phyloP scores from a whole-genome alignment of 1,284 basidiomycete genomes.

The Neolentinus lepideus region DNA sequence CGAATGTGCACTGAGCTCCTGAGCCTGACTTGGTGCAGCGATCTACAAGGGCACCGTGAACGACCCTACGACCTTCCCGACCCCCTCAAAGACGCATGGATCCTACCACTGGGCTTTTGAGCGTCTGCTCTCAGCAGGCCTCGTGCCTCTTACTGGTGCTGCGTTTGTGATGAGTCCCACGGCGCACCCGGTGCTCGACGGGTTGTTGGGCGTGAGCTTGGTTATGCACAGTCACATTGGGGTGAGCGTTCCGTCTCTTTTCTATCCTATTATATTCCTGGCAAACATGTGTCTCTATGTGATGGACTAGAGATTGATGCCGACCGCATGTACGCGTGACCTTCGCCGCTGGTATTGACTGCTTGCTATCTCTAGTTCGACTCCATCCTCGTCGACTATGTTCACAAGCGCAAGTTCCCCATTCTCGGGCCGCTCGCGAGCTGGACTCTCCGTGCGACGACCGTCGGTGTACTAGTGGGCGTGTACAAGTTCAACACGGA shows the following conservation, averaged over 20 bases:
- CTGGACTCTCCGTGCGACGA: slow-evolving; percentile 77
- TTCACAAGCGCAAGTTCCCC: slow-evolving; percentile 93
- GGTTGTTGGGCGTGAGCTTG: slow-evolving; percentile 78
- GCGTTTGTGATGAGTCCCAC: slow-evolving; percentile 70
- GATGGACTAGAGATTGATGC: too few relatives aligned
- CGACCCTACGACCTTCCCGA: slow-evolving; percentile 87
- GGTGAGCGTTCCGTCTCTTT: slow-evolving; percentile 37
- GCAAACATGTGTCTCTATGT: too few relatives aligned
- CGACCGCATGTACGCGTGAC: too few relatives aligned
- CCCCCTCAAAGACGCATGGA: slow-evolving; percentile 77
- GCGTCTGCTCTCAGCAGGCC: slow-evolving; percentile 79
- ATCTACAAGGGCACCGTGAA: slow-evolving; percentile 94
- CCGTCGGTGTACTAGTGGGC: slow-evolving; percentile 83
- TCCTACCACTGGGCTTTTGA: slow-evolving; percentile 99
- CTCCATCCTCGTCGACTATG: slow-evolving; percentile 75
- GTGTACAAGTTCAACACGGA: slow-evolving; percentile 98
- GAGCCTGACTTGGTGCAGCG: slow-evolving; percentile 39
- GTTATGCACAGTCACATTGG: slow-evolving; percentile 96
- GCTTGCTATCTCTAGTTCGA: slow-evolving; percentile 62
- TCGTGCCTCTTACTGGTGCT: slow-evolving; percentile 84
- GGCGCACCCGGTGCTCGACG: slow-evolving; percentile 82
- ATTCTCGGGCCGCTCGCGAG: slow-evolving; percentile 58
- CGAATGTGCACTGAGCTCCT: slow-evolving; percentile 2
- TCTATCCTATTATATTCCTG: not conserved
- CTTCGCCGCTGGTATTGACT: not conserved